Evolutionary conservation across 495 filamentous ascomycete species (phyloP), one percentile per base, ranked within the genome.

Genomic region (Clavariopsis aquatica): DNA sequence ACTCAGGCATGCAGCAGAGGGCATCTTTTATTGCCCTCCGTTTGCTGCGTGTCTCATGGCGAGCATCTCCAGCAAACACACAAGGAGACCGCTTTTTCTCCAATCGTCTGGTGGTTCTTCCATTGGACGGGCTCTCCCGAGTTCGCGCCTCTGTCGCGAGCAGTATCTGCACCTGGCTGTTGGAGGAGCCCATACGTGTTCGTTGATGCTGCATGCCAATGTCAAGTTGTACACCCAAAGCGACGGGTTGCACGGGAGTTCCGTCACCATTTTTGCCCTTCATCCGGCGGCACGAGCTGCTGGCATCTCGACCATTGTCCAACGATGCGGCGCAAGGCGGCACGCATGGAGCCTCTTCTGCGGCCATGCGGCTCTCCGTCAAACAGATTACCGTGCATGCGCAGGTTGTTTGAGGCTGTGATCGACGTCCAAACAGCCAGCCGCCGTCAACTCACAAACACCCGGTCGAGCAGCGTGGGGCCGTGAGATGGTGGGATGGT

Each of bases 381-480:
- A 31, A 26, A 8, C 51, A 28, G 17, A 34, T 49, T 2, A 19
- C 60, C 24, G 36, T 38, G 52, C 60, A 56, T 55, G 36, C 20
- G 17, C 24, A 31, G 1, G 52, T 36, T 27, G 34, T 22, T 52
- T 55, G 49, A 43, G 47, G 58, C 26, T 62, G 46, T 9, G 49
- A 62, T 62, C 58, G 47, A 34, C 57, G 17, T 28, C 10, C 13
- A 43, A 23, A 23, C 26, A 15, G 29, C 58, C 13, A 28, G 7
- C 22, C 15, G 24, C 8, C 24, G 27, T 52, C 10, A 52, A 6
- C 17, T 31, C 55, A 57, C n/a, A 38, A 38, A 27, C 55, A 27
- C 55, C 55, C 28, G 38, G 55, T 43, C 53, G n/a, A n/a, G 17
- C 7, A 26, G 53, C 53, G 53, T 41, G 55, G 55, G 29, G 22